Percentiles rank a stretch among this genome's conserved stretches.
phyloP scores from a whole-genome alignment of 805 yeast species.

The Candida sonorensis region DNA sequence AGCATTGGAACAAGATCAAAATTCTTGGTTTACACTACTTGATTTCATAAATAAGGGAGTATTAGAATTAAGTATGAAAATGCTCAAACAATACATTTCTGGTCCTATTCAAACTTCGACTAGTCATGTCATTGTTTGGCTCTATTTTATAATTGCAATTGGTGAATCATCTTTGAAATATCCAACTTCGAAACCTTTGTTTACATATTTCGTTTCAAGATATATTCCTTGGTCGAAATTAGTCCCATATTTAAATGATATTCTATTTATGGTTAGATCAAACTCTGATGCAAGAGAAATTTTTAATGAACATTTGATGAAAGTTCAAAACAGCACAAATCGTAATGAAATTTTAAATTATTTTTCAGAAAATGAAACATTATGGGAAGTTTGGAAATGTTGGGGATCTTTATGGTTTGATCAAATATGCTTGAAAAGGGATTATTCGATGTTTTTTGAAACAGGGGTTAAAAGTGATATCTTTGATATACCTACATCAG shows the following conservation, averaged over 20 bases:
- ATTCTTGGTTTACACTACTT: constrained; percentile 53
- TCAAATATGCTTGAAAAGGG: constrained; percentile 44
- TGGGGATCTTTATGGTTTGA: constrained; percentile 86
- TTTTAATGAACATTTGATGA: constrained; percentile 7
- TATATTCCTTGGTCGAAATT: constrained; percentile 66
- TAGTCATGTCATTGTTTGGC: constrained; percentile 72
- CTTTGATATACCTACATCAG: constrained; percentile 64
- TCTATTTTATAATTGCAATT: constrained; percentile 61
- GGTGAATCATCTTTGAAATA: constrained; percentile 45
- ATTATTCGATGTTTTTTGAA: constrained; percentile 38
- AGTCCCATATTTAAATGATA: constrained; percentile 54
- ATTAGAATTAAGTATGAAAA: constrained; percentile 60
- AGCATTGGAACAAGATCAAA: constrained; percentile 24
- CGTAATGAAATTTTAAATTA: constrained; percentile 36
- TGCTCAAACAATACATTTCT: constrained; percentile 54
- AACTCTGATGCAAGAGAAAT: constrained; percentile 15
- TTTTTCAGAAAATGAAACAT: constrained; percentile 52
- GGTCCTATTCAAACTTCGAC: constrained; percentile 69
- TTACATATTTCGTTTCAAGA: constrained; percentile 44
- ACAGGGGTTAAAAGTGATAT: constrained; percentile 55
- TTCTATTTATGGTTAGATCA: constrained; percentile 33
- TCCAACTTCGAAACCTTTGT: constrained; percentile 41
- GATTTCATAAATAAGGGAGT: constrained; percentile 56
- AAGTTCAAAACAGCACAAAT: constrained; percentile 6
- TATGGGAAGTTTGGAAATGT: constrained; percentile 77